A percentile compares a stretch with the other conserved stretches of the same genome.
Evolutionary conservation across 306 rosid genomes (phyloP).

Genomic region (Inga laurina): DNA sequence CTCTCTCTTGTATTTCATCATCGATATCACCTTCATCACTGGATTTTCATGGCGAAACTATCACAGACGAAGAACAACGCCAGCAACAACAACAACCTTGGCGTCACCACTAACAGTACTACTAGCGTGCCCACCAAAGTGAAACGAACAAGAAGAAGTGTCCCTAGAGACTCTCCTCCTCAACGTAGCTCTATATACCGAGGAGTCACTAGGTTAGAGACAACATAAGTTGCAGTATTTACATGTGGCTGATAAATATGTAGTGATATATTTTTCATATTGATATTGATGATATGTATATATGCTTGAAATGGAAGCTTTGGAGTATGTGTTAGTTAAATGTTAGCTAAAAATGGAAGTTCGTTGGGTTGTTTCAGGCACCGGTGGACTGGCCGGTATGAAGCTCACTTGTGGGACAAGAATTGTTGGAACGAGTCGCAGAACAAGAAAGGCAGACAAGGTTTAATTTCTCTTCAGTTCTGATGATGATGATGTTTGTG

Average conservation of each 20-base stretch:
- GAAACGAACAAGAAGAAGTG: slow-evolving; percentile 76
- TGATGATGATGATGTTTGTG: neutral
- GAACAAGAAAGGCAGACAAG: slow-evolving; percentile 97
- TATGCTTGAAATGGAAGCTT: neutral
- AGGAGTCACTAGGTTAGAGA: slow-evolving; percentile 79
- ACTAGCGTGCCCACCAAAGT: slow-evolving; percentile 39
- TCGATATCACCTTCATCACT: neutral
- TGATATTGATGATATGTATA: neutral
- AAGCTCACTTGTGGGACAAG: slow-evolving; percentile 98
- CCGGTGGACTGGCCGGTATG: slow-evolving; percentile 91
- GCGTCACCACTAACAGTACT: neutral
- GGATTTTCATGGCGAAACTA: slow-evolving; percentile 49
- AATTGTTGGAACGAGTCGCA: slow-evolving; percentile 91
- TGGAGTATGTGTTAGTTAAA: neutral
- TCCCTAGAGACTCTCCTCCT: slow-evolving; percentile 70
- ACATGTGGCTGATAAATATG: neutral
- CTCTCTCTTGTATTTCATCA: neutral
- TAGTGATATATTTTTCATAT: neutral
- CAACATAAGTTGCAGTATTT: neutral
- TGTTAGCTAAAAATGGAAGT: neutral
- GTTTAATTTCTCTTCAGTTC: slow-evolving; percentile 22
- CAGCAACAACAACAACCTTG: slow-evolving; percentile 5
- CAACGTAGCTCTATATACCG: slow-evolving; percentile 81
- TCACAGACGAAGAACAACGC: slow-evolving; percentile 43
- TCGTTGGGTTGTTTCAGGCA: slow-evolving; percentile 41